Conservation (phyloP, 371 early-diverging fungal genomes). For the Actinomucor elegans region DNA sequence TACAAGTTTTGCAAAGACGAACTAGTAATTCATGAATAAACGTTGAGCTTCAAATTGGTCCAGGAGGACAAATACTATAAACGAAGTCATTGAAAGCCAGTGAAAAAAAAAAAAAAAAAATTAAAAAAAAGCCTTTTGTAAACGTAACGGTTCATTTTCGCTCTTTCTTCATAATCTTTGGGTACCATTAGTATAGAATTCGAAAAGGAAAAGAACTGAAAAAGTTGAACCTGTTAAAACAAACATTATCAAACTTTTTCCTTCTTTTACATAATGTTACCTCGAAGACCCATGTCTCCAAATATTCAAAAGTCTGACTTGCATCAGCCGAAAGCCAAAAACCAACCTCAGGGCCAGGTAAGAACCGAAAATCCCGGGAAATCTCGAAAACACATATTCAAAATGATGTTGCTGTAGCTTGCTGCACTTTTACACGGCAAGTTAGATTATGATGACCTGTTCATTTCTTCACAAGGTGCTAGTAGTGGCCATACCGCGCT, state of each 20-base stretch:
- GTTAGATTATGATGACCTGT: conserved; percentile 41
- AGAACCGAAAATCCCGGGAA: too few relatives aligned
- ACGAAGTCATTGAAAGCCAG: too few relatives aligned
- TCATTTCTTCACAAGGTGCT: conserved; percentile 9
- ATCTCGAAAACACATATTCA: neutral
- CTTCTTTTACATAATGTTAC: conserved; percentile 14
- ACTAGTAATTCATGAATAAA: conserved; percentile 1
- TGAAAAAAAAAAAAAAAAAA: neutral
- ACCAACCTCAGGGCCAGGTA: conserved; percentile 45
- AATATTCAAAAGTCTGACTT: conserved; percentile 35
- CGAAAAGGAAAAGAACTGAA: neutral
- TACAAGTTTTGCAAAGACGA: conserved; percentile 37
- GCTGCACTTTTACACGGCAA: conserved; percentile 50
- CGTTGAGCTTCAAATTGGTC: neutral
- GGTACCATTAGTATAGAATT: too few relatives aligned
- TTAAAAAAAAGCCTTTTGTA: neutral
- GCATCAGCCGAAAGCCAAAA: conserved; percentile 41
- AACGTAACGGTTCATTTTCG: too few relatives aligned
- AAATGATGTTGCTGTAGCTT: conserved; percentile 17
- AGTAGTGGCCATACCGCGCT: conserved; percentile 12
- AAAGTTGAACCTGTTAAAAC: too few relatives aligned
- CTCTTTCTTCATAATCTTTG: neutral
- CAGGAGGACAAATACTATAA: too few relatives aligned
- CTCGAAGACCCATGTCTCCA: conserved; percentile 29
- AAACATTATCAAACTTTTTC: too few relatives aligned